Percentiles rank a stretch among this genome's conserved stretches.
Conservation (phyloP, 306 rosid genomes). For the Gastrolobium bilobum region DNA sequence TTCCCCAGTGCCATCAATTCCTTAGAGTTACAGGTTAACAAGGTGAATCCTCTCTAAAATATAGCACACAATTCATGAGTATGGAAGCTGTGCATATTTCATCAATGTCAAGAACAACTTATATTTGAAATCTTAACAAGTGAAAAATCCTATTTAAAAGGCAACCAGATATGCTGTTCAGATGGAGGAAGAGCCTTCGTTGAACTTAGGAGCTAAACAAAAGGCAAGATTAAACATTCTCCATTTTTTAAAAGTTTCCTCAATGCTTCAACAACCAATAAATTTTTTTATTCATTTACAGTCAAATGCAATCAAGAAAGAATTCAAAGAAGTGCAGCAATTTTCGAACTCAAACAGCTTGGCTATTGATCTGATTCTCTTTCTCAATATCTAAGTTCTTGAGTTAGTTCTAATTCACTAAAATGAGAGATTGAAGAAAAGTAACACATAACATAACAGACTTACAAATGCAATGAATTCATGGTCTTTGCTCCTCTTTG, state of each 20-base stretch:
- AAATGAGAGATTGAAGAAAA: neutral
- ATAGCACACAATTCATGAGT: neutral
- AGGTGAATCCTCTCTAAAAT: neutral
- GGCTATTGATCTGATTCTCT: neutral
- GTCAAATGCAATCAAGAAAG: neutral
- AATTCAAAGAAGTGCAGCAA: neutral
- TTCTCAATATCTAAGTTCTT: constrained; percentile 18
- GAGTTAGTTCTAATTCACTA: constrained; percentile 20
- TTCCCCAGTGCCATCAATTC: constrained; percentile 13
- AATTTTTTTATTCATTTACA: neutral
- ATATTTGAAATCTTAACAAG: constrained; percentile 16
- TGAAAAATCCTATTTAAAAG: neutral
- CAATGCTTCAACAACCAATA: neutral
- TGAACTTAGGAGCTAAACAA: neutral
- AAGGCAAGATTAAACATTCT: neutral
- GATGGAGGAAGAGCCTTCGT: neutral
- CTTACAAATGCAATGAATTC: constrained; percentile 98
- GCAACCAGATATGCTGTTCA: neutral
- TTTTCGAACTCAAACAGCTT: neutral
- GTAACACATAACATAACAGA: constrained; percentile 30
- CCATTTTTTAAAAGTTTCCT: neutral
- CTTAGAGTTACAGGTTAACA: neutral
- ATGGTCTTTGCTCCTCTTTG: constrained; percentile 99
- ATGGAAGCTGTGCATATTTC: neutral
- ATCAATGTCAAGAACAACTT: constrained; percentile 12